Conservation (phyloP, 352 stramenopile genomes). For the Pythium rhizo-oryzae region DNA sequence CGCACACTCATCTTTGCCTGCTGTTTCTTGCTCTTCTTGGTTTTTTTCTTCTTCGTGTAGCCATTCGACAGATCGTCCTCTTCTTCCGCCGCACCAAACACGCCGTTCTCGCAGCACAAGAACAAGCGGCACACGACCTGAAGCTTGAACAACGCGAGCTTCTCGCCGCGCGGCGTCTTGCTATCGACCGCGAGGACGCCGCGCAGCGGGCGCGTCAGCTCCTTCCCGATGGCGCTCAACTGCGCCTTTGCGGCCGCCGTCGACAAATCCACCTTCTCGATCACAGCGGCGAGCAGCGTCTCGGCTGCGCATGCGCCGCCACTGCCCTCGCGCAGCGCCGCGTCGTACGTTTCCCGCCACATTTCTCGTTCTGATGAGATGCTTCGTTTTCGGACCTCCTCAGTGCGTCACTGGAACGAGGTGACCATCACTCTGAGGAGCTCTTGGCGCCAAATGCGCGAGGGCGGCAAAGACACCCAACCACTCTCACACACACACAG, state of each 20-base stretch:
- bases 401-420: slow-evolving; percentile 26
- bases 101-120: slow-evolving; percentile 33
- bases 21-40: no score
- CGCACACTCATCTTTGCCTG: slow-evolving; percentile 38
- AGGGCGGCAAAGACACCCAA: slow-evolving; percentile 3
- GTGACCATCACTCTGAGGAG: slow-evolving; percentile 14
- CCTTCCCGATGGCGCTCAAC: slow-evolving; percentile 21
- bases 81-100: slow-evolving; percentile 2
- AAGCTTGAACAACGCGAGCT: slow-evolving; percentile 63
- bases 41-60: slow-evolving; percentile 39
- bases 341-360: slow-evolving; percentile 32
- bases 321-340: slow-evolving; percentile 2
- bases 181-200: slow-evolving; percentile 22
- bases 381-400: no score
- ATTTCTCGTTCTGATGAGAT: slow-evolving; percentile 12
- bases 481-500: not conserved
- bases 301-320: slow-evolving; percentile 19
- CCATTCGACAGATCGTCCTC: not conserved
- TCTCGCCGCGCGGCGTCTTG: slow-evolving; percentile 34
- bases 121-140: slow-evolving; percentile 66
- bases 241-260: slow-evolving; percentile 2
- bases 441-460: slow-evolving; percentile 11
- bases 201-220: slow-evolving; percentile 17
- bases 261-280: not conserved
- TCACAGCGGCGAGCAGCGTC: slow-evolving; percentile 13